phyloP scores from a whole-genome alignment of 441 rosid genomes.

The Lepidium campestre region DNA sequence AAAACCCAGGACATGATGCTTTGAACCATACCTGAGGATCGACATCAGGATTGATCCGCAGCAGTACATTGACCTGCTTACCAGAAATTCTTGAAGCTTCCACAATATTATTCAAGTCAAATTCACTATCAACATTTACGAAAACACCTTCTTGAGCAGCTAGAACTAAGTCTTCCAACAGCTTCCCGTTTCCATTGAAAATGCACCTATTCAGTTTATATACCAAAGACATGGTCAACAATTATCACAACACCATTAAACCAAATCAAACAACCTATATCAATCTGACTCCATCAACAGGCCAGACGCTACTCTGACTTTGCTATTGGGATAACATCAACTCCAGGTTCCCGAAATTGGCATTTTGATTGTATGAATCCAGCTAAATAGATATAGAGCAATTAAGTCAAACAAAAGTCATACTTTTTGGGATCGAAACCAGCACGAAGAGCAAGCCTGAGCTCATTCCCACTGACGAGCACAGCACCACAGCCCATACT shows the following conservation, averaged over 20 bases:
- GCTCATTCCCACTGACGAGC: slow-evolving; percentile 93
- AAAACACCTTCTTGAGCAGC: slow-evolving; percentile 95
- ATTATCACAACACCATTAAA: not conserved
- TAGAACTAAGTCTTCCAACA: slow-evolving; percentile 84
- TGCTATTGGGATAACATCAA: not conserved
- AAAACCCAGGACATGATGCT: not conserved
- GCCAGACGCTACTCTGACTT: not conserved
- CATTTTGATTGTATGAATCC: not conserved
- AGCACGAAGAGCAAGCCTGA: slow-evolving; percentile 77
- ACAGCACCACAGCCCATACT: slow-evolving; percentile 92
- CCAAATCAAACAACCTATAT: slow-evolving; percentile 1
- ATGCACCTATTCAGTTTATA: slow-evolving; percentile 54
- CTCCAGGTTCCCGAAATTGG: not conserved
- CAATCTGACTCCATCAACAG: slow-evolving; percentile 6
- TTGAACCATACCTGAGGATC: slow-evolving; percentile 79
- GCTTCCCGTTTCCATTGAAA: slow-evolving; percentile 94
- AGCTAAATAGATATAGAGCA: not conserved
- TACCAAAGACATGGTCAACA: not conserved
- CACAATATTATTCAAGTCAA: slow-evolving; percentile 87
- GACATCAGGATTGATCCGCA: slow-evolving; percentile 96
- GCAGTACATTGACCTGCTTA: slow-evolving; percentile 83
- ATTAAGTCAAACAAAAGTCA: not conserved
- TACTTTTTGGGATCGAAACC: slow-evolving; percentile 94
- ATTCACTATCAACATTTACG: slow-evolving; percentile 94
- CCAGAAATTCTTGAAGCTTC: slow-evolving; percentile 84